Percentiles rank a stretch among this genome's conserved stretches.
phyloP scores from a whole-genome alignment of 495 filamentous ascomycete species.

The Beverwykella pulmonaria region DNA sequence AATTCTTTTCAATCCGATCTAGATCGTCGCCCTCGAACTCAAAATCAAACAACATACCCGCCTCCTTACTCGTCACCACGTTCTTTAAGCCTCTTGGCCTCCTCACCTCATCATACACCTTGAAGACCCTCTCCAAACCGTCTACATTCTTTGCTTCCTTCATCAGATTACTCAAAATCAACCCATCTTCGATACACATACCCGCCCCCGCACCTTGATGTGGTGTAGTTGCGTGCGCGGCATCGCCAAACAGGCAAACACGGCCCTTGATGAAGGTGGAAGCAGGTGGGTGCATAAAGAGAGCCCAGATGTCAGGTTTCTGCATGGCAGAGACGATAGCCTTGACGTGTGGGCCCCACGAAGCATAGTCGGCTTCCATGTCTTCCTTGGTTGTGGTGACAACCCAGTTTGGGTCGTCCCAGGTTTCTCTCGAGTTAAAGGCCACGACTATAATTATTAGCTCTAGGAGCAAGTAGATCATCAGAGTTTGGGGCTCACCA shows the following conservation, averaged over 20 bases:
- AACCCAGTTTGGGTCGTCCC: constrained; percentile 61
- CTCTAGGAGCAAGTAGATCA: not conserved
- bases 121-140: constrained; percentile 58
- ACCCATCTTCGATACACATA: constrained; percentile 69
- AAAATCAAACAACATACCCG: constrained; percentile 43
- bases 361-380: constrained; percentile 57
- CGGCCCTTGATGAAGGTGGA: constrained; percentile 58
- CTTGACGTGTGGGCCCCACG: constrained; percentile 56
- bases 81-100: constrained; percentile 48
- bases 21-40: constrained; percentile 43
- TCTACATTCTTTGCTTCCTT: constrained; percentile 45
- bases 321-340: constrained; percentile 51
- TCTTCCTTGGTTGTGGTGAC: constrained; percentile 57
- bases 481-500: constrained; percentile 5
- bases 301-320: constrained; percentile 53
- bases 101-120: constrained; percentile 63
- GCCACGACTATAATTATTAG: constrained; percentile 47
- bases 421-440: constrained; percentile 50
- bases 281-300: constrained; percentile 63
- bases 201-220: constrained; percentile 72
- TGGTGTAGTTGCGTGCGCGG: constrained; percentile 70
- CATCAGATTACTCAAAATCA: constrained; percentile 61
- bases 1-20: constrained; percentile 43
- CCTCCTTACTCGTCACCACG: constrained; percentile 39
- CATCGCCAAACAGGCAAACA: constrained; percentile 66